A percentile compares a stretch with the other conserved stretches of the same genome.
phyloP scores from a whole-genome alignment of 2,329 filamentous ascomycete species.

The Alternaria tenuissima region DNA sequence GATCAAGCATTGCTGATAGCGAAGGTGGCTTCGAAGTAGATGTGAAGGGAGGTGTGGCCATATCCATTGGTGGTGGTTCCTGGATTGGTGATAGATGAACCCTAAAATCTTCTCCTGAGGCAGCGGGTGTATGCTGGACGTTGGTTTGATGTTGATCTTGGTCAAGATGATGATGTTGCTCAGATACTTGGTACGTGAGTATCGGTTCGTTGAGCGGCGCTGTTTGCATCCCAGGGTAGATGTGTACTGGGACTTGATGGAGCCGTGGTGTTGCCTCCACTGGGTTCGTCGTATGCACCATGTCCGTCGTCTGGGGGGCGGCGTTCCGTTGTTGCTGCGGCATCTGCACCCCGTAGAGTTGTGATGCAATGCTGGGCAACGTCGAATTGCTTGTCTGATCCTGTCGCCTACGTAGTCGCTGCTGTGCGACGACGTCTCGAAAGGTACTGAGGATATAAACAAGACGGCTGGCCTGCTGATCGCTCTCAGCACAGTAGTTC shows the following conservation, averaged over 20 bases:
- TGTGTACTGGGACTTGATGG: slow-evolving; percentile 48
- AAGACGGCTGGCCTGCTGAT: slow-evolving; percentile 51
- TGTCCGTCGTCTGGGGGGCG: slow-evolving; percentile 1
- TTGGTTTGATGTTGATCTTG: slow-evolving; percentile 8
- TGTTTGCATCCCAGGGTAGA: slow-evolving; percentile 48
- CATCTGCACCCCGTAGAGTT: slow-evolving; percentile 39
- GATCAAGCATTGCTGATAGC: slow-evolving; percentile 49
- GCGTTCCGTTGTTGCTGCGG: slow-evolving; percentile 21
- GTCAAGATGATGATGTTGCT: background rate
- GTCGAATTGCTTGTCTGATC: slow-evolving; percentile 31
- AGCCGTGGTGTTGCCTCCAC: slow-evolving; percentile 32
- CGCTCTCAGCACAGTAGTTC: slow-evolving; percentile 52
- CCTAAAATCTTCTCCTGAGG: slow-evolving; percentile 31
- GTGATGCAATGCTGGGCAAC: slow-evolving; percentile 46
- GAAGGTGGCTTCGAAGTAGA: slow-evolving; percentile 32
- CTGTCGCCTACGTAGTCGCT: slow-evolving; percentile 40
- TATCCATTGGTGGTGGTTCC: slow-evolving; percentile 25
- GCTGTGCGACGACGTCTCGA: slow-evolving; percentile 48
- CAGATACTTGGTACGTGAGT: slow-evolving; percentile 13
- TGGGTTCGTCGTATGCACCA: slow-evolving; percentile 21
- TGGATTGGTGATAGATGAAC: slow-evolving; percentile 44
- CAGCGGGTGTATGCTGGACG: slow-evolving; percentile 16
- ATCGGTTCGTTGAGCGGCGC: slow-evolving; percentile 31
- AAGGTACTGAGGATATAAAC: slow-evolving; percentile 51
- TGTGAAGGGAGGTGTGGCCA: slow-evolving; percentile 15